phyloP scores from a whole-genome alignment of 2,329 filamentous ascomycete species.

The Alternaria sp. region DNA sequence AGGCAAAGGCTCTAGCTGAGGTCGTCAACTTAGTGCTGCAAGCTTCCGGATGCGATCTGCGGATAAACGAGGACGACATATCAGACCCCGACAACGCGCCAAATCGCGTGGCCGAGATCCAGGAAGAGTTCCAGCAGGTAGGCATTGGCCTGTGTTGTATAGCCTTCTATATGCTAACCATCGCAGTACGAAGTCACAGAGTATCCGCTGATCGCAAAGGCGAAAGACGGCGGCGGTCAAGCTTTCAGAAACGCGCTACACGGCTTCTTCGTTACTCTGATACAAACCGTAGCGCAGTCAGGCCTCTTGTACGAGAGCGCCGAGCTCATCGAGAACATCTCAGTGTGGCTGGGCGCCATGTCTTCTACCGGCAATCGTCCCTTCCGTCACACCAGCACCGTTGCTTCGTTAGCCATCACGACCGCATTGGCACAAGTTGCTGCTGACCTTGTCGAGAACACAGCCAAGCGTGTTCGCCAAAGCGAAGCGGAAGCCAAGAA shows the following conservation, averaged over 20 bases:
- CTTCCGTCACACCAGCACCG: conserved; percentile 92
- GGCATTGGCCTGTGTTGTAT: conserved; percentile 34
- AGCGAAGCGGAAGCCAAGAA: conserved; percentile 79
- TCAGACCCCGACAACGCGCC: conserved; percentile 88
- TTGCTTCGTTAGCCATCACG: conserved; percentile 81
- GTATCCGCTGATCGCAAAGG: conserved; percentile 87
- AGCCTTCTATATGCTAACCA: conserved; percentile 19
- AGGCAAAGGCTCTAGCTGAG: conserved; percentile 63
- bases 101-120: conserved; percentile 80
- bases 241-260: conserved; percentile 81
- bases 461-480: conserved; percentile 80
- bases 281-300: conserved; percentile 82
- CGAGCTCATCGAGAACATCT: conserved; percentile 84
- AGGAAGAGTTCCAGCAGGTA: conserved; percentile 84
- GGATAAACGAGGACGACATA: conserved; percentile 83
- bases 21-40: conserved; percentile 69
- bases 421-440: conserved; percentile 79
- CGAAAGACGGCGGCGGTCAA: conserved; percentile 76
- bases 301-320: conserved; percentile 79
- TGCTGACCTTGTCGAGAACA: conserved; percentile 72
- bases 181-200: conserved; percentile 77
- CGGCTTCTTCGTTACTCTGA: conserved; percentile 79
- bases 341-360: conserved; percentile 89
- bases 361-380: conserved; percentile 86
- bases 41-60: conserved; percentile 80